phyloP scores from a whole-genome alignment of 345 rosid species.

The Bruguiera parviflora region DNA sequence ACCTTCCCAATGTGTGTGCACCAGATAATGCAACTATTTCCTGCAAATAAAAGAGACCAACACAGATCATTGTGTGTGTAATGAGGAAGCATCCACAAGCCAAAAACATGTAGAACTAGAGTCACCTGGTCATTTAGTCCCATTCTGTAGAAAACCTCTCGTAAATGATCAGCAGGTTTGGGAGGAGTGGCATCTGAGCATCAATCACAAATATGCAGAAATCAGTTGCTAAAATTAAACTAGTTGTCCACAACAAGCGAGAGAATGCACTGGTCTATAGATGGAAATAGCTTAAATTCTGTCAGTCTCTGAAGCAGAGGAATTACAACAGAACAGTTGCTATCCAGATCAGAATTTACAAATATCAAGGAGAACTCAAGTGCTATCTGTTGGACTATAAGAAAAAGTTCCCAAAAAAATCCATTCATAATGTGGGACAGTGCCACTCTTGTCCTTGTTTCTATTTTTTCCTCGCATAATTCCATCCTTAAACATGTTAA shows the following conservation, averaged over 20 bases:
- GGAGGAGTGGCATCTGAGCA: conserved; percentile 84
- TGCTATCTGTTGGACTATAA: no score
- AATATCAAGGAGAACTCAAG: no score
- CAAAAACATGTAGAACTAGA: not conserved
- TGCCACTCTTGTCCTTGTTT: not conserved
- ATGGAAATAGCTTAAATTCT: no score
- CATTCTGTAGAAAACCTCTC: conserved; percentile 87
- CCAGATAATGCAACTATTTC: conserved; percentile 96
- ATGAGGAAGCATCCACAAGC: conserved; percentile 1
- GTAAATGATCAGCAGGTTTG: conserved; percentile 76
- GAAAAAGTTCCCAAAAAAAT: no score
- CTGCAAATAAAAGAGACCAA: conserved; percentile 32
- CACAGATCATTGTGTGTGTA: conserved; percentile 6
- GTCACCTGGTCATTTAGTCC: conserved; percentile 82
- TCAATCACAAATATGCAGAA: conserved; percentile 8
- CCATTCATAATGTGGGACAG: not conserved
- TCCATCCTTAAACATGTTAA: not conserved
- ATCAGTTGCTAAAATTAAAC: conserved; percentile 10
- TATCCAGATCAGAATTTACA: no score
- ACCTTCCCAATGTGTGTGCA: conserved; percentile 92
- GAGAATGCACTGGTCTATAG: no score
- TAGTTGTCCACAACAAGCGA: not conserved
- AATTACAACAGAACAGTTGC: no score
- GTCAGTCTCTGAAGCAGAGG: no score
- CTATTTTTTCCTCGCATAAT: not conserved